phyloP scores from a whole-genome alignment of 331 rosid genomes.

The Telfairia occidentalis region DNA sequence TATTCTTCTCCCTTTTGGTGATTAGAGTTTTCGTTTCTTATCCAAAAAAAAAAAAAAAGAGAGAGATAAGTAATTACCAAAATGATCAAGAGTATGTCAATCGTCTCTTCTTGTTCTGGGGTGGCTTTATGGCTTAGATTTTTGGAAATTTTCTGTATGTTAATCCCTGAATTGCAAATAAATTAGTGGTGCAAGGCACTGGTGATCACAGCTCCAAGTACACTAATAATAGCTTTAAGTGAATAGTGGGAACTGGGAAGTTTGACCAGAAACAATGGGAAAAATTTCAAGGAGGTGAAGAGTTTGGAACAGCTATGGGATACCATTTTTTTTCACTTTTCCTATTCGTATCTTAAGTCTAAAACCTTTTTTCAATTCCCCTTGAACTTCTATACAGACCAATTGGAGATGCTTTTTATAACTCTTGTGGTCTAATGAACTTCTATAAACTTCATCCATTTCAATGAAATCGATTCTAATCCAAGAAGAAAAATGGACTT shows the following conservation, averaged over 20 bases:
- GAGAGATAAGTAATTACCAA: not conserved
- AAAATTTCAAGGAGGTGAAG: too few species aligned
- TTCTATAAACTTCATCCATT: not conserved
- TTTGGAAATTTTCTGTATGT: not conserved
- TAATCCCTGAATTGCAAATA: too few species aligned
- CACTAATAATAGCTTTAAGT: not conserved
- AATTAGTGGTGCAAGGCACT: not conserved
- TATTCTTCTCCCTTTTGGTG: too few species aligned
- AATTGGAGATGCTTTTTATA: too few species aligned
- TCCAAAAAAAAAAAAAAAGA: too few species aligned
- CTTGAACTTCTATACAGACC: not conserved
- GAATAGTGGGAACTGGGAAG: too few species aligned
- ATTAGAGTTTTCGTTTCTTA: too few species aligned
- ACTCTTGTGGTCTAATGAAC: not conserved
- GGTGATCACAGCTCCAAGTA: not conserved
- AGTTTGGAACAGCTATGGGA: not conserved
- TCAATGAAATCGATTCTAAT: not conserved
- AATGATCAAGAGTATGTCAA: not conserved
- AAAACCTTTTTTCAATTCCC: not conserved
- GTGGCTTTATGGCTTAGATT: not conserved
- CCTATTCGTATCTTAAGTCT: not conserved
- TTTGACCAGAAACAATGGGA: too few species aligned
- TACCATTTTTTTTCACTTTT: not conserved
- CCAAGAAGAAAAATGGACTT: not conserved
- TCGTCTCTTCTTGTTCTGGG: not conserved